These are phyloP conservation scores for Saksenaea oblongispora DNA, from an alignment of 371 early-diverging fungal genomes.

Conservation along the genomic window DNA sequence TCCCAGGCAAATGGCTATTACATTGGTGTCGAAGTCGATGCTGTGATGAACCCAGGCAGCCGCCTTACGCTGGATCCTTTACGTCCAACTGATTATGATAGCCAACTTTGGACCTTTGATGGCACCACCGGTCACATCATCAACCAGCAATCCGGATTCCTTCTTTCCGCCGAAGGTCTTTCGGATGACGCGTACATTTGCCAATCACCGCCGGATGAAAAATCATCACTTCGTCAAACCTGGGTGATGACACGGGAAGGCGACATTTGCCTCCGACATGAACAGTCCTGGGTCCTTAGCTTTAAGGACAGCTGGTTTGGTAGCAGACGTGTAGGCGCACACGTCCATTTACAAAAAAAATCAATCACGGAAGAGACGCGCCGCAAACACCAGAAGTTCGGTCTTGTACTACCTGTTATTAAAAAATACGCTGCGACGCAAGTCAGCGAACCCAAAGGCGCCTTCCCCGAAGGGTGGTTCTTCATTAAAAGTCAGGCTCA, in stretches of 20 bases:
- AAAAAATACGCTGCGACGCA: slow-evolving; percentile 24
- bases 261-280: slow-evolving; percentile 40
- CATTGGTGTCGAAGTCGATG: slow-evolving; percentile 32
- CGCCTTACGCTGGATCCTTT: slow-evolving; percentile 33
- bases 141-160: slow-evolving; percentile 55
- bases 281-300: slow-evolving; percentile 48
- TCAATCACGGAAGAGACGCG: slow-evolving; percentile 12
- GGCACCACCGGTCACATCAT: slow-evolving; percentile 34
- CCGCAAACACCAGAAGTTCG: slow-evolving; percentile 33
- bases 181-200: slow-evolving; percentile 46
- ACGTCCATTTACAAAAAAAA: slow-evolving; percentile 41
- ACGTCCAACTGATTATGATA: slow-evolving; percentile 36
- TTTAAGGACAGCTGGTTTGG: slow-evolving; percentile 52
- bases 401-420: slow-evolving; percentile 43
- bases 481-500: slow-evolving; percentile 62
- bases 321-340: slow-evolving; percentile 42
- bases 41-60: slow-evolving; percentile 21
- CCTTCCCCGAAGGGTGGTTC: slow-evolving; percentile 64
- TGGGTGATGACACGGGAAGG: slow-evolving; percentile 39
- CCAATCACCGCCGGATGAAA: slow-evolving; percentile 24
- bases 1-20: slow-evolving; percentile 34
- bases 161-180: slow-evolving; percentile 46
- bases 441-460: slow-evolving; percentile 21
- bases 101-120: slow-evolving; percentile 58
- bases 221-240: slow-evolving; percentile 25